phyloP scores from a whole-genome alignment of 768 basidiomycete species.

The Lactarius indigo region DNA sequence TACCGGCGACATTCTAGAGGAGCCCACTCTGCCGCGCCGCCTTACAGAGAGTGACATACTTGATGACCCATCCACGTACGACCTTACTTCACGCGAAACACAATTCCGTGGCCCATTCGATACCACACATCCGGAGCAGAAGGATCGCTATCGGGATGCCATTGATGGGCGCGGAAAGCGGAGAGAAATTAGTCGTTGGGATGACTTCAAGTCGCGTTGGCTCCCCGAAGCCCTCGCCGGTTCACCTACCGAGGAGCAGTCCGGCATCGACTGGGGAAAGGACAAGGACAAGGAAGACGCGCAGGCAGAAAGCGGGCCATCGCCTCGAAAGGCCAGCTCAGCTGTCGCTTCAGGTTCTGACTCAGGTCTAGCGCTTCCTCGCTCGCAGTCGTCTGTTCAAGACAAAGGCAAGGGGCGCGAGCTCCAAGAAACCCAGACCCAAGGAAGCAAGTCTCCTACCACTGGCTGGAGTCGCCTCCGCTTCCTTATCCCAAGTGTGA shows the following conservation, averaged over 20 bases:
- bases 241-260: slow-evolving; percentile 46
- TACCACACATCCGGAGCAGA: slow-evolving; percentile 34
- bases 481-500: slow-evolving; percentile 59
- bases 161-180: slow-evolving; percentile 54
- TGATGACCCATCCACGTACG: slow-evolving; percentile 31
- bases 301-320: background rate
- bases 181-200: slow-evolving; percentile 40
- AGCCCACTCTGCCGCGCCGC: slow-evolving; percentile 32
- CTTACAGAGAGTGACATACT: slow-evolving; percentile 30
- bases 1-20: slow-evolving; percentile 31
- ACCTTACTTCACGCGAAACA: slow-evolving; percentile 38
- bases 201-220: slow-evolving; percentile 47
- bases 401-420: slow-evolving; percentile 14
- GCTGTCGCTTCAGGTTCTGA: slow-evolving; percentile 13
- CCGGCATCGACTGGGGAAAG: slow-evolving; percentile 34
- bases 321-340: background rate
- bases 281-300: slow-evolving; percentile 18
- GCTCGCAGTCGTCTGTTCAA: slow-evolving; percentile 5
- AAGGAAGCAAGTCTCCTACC: slow-evolving; percentile 31
- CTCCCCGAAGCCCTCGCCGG: slow-evolving; percentile 45
- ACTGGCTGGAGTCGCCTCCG: slow-evolving; percentile 62
- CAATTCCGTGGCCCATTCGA: slow-evolving; percentile 67
- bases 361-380: background rate
- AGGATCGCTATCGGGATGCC: slow-evolving; percentile 39
- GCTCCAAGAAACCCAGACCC: slow-evolving; percentile 22